Conservation (phyloP, 2,329 filamentous ascomycete genomes). For the Ophiognomonia clavigignenti-juglandacearum region DNA sequence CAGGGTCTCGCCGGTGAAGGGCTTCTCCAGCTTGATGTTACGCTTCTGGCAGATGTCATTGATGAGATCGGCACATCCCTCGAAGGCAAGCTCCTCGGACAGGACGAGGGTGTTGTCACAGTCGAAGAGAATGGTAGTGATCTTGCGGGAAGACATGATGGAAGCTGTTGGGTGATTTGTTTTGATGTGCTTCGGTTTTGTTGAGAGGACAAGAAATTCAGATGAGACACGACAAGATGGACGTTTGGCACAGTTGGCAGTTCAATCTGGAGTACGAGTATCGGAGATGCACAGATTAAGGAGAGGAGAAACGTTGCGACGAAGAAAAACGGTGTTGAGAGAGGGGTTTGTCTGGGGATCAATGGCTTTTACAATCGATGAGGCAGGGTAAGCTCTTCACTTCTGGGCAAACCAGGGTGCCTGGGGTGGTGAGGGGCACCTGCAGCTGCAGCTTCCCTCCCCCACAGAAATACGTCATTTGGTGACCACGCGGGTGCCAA, state of each 20-base stretch:
- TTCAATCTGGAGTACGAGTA: too few species aligned
- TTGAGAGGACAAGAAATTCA: too few species aligned
- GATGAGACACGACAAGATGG: background rate
- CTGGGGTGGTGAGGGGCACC: slow-evolving; percentile 2
- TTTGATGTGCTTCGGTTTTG: background rate
- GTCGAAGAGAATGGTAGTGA: slow-evolving; percentile 70
- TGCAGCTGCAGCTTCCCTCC: background rate
- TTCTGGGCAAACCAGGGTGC: background rate
- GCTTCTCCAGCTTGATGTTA: slow-evolving; percentile 47
- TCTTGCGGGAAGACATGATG: slow-evolving; percentile 33
- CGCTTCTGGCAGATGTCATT: slow-evolving; percentile 72
- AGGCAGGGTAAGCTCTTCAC: too few species aligned
- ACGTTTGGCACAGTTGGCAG: too few species aligned
- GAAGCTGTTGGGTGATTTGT: background rate
- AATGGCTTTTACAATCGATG: too few species aligned
- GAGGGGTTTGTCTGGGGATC: too few species aligned
- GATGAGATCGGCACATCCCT: slow-evolving; percentile 83
- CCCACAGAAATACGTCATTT: background rate
- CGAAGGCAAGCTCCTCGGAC: slow-evolving; percentile 86
- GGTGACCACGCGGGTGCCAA: background rate
- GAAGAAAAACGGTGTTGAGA: too few species aligned
- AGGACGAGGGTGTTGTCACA: slow-evolving; percentile 91
- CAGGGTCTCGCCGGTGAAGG: slow-evolving; percentile 74
- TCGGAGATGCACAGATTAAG: too few species aligned
- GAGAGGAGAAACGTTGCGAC: too few species aligned